Conservation (phyloP, 805 yeast species). For the Ogataea degrootiae region DNA sequence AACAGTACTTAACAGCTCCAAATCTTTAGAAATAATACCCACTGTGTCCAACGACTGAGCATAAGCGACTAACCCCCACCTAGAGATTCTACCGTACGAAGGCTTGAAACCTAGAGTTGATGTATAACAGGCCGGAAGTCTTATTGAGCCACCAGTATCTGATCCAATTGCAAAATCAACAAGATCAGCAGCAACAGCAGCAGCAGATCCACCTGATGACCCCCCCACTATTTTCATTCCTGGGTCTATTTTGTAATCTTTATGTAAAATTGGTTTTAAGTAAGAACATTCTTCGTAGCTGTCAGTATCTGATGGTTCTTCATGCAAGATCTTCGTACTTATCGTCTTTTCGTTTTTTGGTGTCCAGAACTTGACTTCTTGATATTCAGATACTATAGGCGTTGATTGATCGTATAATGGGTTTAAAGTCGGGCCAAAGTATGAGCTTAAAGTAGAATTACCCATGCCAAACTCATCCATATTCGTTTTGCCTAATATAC, state of each 20-base stretch:
- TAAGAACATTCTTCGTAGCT: constrained; percentile 10
- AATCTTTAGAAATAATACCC: constrained; percentile 62
- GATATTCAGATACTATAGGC: constrained; percentile 19
- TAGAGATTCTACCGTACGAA: constrained; percentile 82
- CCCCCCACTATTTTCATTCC: constrained; percentile 66
- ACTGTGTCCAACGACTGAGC: constrained; percentile 95
- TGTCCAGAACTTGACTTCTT: constrained; percentile 24
- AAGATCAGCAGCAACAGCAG: constrained; percentile 71
- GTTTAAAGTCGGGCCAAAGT: constrained; percentile 55
- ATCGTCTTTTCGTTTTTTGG: constrained; percentile 19
- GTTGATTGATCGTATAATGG: constrained; percentile 32
- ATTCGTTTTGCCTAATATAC: constrained; percentile 74
- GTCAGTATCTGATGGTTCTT: constrained; percentile 30
- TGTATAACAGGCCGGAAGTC: constrained; percentile 87
- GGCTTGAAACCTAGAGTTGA: constrained; percentile 89
- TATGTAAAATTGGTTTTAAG: constrained; percentile 13
- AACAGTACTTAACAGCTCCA: constrained; percentile 41
- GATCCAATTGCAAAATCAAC: constrained; percentile 84
- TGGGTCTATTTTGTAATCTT: constrained; percentile 13
- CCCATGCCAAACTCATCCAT: constrained; percentile 99
- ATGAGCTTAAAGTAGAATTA: constrained; percentile 53
- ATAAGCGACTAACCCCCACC: constrained; percentile 90
- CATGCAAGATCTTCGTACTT: constrained; percentile 33
- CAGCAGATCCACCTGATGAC: constrained; percentile 95
- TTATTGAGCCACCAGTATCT: constrained; percentile 95